These are phyloP conservation scores for Backusella parvicylindrica DNA, from an alignment of 192 early-diverging fungal species.

Conservation along the genomic window DNA sequence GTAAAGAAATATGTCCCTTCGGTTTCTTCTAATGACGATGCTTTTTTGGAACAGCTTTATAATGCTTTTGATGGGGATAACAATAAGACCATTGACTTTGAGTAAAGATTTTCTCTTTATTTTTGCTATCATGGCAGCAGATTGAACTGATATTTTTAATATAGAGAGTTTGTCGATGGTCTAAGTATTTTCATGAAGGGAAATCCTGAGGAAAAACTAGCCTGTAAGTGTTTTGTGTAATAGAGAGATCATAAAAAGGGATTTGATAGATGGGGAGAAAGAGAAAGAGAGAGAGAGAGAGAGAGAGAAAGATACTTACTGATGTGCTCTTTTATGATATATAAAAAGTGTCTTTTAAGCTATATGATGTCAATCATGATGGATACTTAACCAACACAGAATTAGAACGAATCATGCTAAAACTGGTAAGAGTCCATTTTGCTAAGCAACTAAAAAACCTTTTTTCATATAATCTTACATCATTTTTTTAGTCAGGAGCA, in stretches of 20 bases:
- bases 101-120: slow-evolving; percentile 26
- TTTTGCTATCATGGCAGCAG: not conserved
- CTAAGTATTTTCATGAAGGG: slow-evolving; percentile 73
- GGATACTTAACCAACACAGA: slow-evolving; percentile 72
- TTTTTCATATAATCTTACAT: not conserved
- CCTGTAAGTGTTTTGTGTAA: slow-evolving; percentile 6
- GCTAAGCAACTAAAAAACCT: not conserved
- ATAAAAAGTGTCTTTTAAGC: slow-evolving; percentile 65
- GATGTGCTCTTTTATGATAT: not conserved
- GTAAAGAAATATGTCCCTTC: slow-evolving; percentile 49
- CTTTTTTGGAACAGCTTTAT: slow-evolving; percentile 72
- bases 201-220: slow-evolving; percentile 56
- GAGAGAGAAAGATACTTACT: not conserved
- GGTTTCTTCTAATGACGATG: slow-evolving; percentile 61
- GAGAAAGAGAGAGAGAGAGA: not conserved
- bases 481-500: slow-evolving; percentile 17
- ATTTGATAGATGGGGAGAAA: not conserved
- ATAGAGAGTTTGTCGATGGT: slow-evolving; percentile 56
- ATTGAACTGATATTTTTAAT: not conserved
- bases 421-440: slow-evolving; percentile 54
- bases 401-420: slow-evolving; percentile 65
- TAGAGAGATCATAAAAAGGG: not conserved
- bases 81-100: slow-evolving; percentile 57
- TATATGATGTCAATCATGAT: slow-evolving; percentile 78
- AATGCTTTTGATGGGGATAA: slow-evolving; percentile 75